Base-by-base conservation (phyloP, 306 rosid species). In the Begonia loranthoides region DNA sequence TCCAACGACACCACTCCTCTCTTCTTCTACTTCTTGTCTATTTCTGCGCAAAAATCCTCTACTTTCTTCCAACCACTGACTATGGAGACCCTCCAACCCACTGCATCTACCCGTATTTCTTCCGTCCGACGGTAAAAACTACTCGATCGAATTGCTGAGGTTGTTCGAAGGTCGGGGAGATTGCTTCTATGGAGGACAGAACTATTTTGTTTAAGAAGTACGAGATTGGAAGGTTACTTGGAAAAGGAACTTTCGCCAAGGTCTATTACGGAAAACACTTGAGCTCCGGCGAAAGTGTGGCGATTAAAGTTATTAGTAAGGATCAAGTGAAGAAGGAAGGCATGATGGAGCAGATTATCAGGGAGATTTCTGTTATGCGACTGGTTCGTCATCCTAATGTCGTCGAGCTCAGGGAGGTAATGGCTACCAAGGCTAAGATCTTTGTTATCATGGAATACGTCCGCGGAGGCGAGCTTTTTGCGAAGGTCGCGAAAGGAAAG, bases 211-310 rank as follows among this genome's bases (percentile, higher is more conserved):
- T 83, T 53, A 17, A 71, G 54, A 87, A 87, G 54, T 87, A 83
- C 52, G 96, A 83, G 68, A 76, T 76, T 87, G 94, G 96, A 5
- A 71, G 80, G 24, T 55, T 72, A 0, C 52, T 87, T 9, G 96
- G 96, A 3, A 77, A 83, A 45, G 96, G 96, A 0, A 87, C 77
- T 17, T 87, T 87, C 45, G 96, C 96, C 0, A 83, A 87, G 50
- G 96, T 87, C 13, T 71, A 71, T 47, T 64, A 78, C 9, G 82
- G 71, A 0, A 66, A 60, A 60, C 76, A 78, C 63, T 60, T 83
- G 1, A 6, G n/a, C 9, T 70, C 71, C 17, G 72, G 70, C 28
- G 90, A 87, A 24, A 76, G 76, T 51, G 92, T 83, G 0, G 96
- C 96, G 9, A 80, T 80, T 15, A 87, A 87, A 57, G 94, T 83